Evolutionary conservation across 139 green algal species (phyloP), one percentile per base, ranked within the genome.

Genomic region (Tetraselmis striata): DNA sequence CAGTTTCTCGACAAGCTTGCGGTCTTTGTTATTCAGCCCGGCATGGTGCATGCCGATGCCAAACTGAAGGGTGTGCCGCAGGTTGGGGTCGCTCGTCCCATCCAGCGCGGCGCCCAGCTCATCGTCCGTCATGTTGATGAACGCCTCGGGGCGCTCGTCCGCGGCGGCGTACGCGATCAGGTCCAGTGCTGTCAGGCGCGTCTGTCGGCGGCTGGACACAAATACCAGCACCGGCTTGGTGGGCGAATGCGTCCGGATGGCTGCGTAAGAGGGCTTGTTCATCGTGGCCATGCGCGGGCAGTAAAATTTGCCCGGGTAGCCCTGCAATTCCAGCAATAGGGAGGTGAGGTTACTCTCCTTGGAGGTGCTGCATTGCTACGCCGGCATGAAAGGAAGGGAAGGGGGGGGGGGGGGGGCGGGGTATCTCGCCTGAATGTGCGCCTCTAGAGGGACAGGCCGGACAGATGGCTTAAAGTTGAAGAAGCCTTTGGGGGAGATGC

Each of bases 401-500:
- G 74, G 74, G 25, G 58, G 45, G 5, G 11, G 45, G 22, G n/a
- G n/a, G 26, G 23, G 74, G 74, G 25, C 23, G 22, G 25, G 2
- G 2, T 77, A 28, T 77, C n/a, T 18, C 84, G 87, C 90, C 83
- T 99, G 96, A 85, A 99, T 98, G 90, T 99, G 96, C 59, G 86
- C 91, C 87, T 99, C 96, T 32, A 99, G 88, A 0, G 96, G 96
- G 78, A 99, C 94, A 0, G 96, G 96, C 1, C 96, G 87, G 79
- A 98, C 96, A 75, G 83, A 92, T 77, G 96, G 96, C 84, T 95
- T 96, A 93, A 99, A 99, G 89, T 98, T 98, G 94, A 98, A 98
- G 28, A 98, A 92, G 1, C 95, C 96, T 77, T 77, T 79, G 1
- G 78, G 79, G 2, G 86, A 86, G 32, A 98, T 93, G 74, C 95